A percentile compares a stretch with the other conserved stretches of the same genome.
phyloP scores from a whole-genome alignment of 805 yeast genomes.

The Millerozyma miso region DNA sequence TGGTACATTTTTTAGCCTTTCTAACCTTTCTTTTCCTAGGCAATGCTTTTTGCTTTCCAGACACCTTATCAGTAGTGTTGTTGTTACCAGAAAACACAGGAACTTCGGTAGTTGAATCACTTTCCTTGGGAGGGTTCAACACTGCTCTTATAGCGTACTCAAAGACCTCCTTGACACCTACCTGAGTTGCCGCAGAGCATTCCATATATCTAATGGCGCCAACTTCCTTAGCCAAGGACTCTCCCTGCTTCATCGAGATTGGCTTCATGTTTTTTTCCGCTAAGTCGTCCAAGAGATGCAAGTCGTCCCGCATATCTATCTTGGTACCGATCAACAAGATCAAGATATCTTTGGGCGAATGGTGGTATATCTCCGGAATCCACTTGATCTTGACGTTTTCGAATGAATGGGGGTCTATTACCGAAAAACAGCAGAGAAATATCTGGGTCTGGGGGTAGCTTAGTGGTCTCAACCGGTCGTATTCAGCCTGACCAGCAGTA shows the following conservation, averaged over 20 bases:
- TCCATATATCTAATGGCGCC: conserved; percentile 75
- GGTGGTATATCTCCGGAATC: conserved; percentile 83
- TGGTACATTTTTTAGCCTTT: conserved; percentile 36
- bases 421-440: conserved; percentile 80
- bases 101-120: conserved; percentile 10
- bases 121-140: conserved; percentile 43
- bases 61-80: conserved; percentile 2
- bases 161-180: conserved; percentile 79
- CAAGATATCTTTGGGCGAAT: conserved; percentile 65
- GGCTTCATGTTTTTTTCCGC: conserved; percentile 61
- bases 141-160: conserved; percentile 77
- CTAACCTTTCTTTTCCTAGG: conserved; percentile 25
- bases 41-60: conserved; percentile 4
- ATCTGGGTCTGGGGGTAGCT: conserved; percentile 92
- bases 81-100: conserved; percentile 1
- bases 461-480: conserved; percentile 83
- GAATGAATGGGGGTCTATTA: conserved; percentile 75
- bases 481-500: conserved; percentile 93
- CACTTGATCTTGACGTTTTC: conserved; percentile 72
- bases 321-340: conserved; percentile 85
- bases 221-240: conserved; percentile 60
- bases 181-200: conserved; percentile 87
- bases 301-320: conserved; percentile 78
- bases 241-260: conserved; percentile 58
- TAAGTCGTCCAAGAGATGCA: conserved; percentile 66